These are phyloP conservation scores for Aspergillus pseudoviridinutans DNA, from an alignment of 2,329 filamentous ascomycete species.

Conservation along the genomic window DNA sequence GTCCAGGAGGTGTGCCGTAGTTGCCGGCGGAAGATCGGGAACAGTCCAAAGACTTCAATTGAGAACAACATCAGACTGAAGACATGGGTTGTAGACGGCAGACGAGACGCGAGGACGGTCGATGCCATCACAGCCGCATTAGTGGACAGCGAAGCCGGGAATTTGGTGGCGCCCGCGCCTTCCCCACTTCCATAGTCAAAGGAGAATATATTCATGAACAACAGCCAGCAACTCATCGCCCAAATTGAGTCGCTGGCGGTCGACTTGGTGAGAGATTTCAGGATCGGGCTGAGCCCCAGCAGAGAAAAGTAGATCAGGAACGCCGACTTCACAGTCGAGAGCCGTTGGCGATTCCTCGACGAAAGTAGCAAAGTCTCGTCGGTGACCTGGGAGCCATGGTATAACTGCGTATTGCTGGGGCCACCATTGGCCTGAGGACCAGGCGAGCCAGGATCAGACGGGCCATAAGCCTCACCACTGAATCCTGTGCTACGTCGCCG, in stretches of 20 bases:
- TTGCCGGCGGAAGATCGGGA: constrained; percentile 94
- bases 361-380: constrained; percentile 40
- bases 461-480: constrained; percentile 48
- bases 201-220: constrained; percentile 94
- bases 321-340: constrained; percentile 87
- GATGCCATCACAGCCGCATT: constrained; percentile 96
- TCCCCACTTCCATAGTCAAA: constrained; percentile 81
- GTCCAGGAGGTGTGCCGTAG: constrained; percentile 76
- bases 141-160: constrained; percentile 70
- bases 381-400: constrained; percentile 15
- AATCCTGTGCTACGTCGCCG: constrained; percentile 25
- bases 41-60: constrained; percentile 94
- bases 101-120: constrained; percentile 83
- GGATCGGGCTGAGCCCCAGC: constrained; percentile 85
- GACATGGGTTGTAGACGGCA: constrained; percentile 87
- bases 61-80: constrained; percentile 94
- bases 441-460: constrained; percentile 28
- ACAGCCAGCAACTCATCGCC: constrained; percentile 90
- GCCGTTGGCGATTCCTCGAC: constrained; percentile 56
- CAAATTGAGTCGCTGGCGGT: constrained; percentile 94
- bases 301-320: constrained; percentile 89
- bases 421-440: constrained; percentile 16
- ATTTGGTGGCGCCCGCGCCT: constrained; percentile 43
- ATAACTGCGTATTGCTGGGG: constrained; percentile 20
- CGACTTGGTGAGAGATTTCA: constrained; percentile 91